Evolutionary conservation across 306 rosid genomes (phyloP).

Genomic region (Parietaria judaica): DNA sequence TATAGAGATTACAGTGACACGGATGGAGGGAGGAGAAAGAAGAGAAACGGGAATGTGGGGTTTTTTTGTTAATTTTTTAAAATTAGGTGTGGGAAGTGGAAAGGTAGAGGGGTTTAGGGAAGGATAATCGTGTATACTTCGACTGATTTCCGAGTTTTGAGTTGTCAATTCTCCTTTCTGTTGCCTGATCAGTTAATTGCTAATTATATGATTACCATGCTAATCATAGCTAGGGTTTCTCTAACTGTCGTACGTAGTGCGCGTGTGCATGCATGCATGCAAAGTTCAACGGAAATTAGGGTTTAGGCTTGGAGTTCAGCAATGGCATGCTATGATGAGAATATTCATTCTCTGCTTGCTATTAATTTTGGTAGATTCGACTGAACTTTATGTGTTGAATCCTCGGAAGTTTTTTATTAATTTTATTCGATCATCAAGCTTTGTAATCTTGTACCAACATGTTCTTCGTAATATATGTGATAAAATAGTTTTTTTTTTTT

Average conservation of each 20-base stretch:
- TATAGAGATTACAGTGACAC: not conserved
- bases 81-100: slow-evolving; percentile 7
- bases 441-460: slow-evolving; percentile 29
- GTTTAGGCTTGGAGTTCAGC: slow-evolving; percentile 26
- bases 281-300: slow-evolving; percentile 12
- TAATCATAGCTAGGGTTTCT: slow-evolving; percentile 15
- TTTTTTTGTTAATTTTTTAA: not conserved
- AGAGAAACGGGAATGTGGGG: not conserved
- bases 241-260: too few relatives aligned
- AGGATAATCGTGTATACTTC: slow-evolving; percentile 13
- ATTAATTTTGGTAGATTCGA: slow-evolving; percentile 36
- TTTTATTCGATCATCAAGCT: slow-evolving; percentile 9
- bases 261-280: slow-evolving; percentile 4
- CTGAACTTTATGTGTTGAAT: slow-evolving; percentile 13
- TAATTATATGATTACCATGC: not conserved
- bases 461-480: not conserved
- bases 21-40: not conserved
- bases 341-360: slow-evolving; percentile 22
- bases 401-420: slow-evolving; percentile 25
- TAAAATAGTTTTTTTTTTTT: slow-evolving; percentile 20
- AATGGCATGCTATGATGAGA: slow-evolving; percentile 20
- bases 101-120: slow-evolving; percentile 2
- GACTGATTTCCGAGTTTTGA: slow-evolving; percentile 24
- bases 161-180: not conserved
- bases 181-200: not conserved